Conservation (phyloP, 2,329 filamentous ascomycete species). For the Zasmidium angulare region DNA sequence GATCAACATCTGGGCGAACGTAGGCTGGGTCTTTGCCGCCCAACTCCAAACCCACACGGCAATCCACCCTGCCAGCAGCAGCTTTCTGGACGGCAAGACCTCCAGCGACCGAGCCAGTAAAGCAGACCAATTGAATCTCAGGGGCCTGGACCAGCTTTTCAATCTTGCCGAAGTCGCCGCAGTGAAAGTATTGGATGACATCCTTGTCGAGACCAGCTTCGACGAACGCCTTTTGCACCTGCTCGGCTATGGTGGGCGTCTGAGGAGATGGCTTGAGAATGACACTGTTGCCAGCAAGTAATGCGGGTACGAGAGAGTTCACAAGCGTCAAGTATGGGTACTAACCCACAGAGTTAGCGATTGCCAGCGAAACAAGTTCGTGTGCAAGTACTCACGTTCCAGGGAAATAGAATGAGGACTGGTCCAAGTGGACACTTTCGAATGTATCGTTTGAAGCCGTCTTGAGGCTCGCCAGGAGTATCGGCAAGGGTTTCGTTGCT, state of each 20-base stretch:
- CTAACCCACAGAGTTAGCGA: conserved; percentile 46
- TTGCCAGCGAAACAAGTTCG: too few relatives aligned
- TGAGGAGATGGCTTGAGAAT: conserved; percentile 95
- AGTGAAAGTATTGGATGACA: conserved; percentile 91
- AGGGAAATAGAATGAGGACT: conserved; percentile 86
- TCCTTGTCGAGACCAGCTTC: conserved; percentile 79
- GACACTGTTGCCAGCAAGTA: conserved; percentile 85
- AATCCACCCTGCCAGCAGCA: conserved; percentile 73
- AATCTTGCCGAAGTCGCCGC: conserved; percentile 73
- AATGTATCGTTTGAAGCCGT: conserved; percentile 88
- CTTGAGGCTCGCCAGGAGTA: conserved; percentile 77
- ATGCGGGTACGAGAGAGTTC: conserved; percentile 88
- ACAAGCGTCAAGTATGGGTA: conserved; percentile 93
- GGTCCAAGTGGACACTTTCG: conserved; percentile 85
- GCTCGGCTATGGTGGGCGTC: conserved; percentile 88
- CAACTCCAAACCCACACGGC: conserved; percentile 84
- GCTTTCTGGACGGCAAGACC: conserved; percentile 83
- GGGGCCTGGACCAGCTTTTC: conserved; percentile 77
- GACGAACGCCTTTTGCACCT: conserved; percentile 71
- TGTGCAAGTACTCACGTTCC: conserved; percentile 91
- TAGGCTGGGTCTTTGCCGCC: conserved; percentile 96
- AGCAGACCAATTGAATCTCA: conserved; percentile 78
- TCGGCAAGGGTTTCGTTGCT: conserved; percentile 76
- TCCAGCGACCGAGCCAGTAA: conserved; percentile 88
- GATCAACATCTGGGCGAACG: conserved; percentile 78